Evolutionary conservation across 306 rosid species (phyloP), one percentile per base, ranked within the genome.

Genomic region (Hylodesmum podocarpum): DNA sequence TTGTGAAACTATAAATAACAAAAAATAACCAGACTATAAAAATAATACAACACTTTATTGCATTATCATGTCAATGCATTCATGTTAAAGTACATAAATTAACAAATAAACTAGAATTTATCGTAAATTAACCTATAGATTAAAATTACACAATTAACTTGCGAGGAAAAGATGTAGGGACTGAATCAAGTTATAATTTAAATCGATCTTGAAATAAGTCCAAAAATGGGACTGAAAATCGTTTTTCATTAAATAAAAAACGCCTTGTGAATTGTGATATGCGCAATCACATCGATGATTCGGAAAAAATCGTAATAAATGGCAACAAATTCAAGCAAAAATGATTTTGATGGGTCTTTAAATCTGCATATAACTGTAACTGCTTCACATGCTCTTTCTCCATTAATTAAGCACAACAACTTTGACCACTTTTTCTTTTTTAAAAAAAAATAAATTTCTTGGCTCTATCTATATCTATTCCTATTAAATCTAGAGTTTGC

Each of bases 361-460:
- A 75, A 37, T 76, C 44, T 50, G 15, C 12, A 66, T 55, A 62
- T 18, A 57, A 78, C 50, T 70, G 66, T 18, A 57, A 78, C 50
- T 70, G 77, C 44, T 63, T 82, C 86, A 91, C 87, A 77, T 81
- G 89, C 83, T 58, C 31, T 28, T 76, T 21, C 75, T 78, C 88
- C 91, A 82, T 82, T 76, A 85, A 78, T 66, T 84, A 84, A 54
- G 50, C 83, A 58, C 61, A 41, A 57, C 58, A 81, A 53, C 88
- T 87, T 91, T 87, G 92, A 89, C 92, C 11, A 4, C 8, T 74
- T 43, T 36, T 55, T 40, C 36, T 53, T 40, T 16, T 36, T 65
- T n/a, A n/a, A n/a, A n/a, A n/a, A n/a, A n/a, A n/a, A n/a, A n/a
- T n/a, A n/a, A n/a, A n/a, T n/a, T n/a, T 6, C 5, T 71, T 74